These are phyloP conservation scores for Chenopodium quinoa DNA, from an alignment of 148 eudicot species.

Conservation along the genomic window DNA sequence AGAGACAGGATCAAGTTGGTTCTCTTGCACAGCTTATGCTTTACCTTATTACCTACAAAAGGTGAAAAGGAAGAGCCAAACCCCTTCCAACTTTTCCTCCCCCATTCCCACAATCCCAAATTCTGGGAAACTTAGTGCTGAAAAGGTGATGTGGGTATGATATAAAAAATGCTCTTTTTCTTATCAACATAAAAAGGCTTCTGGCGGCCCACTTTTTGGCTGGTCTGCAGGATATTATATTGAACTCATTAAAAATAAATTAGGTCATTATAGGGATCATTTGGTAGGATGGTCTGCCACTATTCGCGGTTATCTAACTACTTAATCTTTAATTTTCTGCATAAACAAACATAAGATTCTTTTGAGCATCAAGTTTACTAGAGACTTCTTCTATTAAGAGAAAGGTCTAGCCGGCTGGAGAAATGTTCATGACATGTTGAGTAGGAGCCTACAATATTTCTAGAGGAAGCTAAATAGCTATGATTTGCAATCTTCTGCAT, in stretches of 20 bases:
- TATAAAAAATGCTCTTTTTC: not conserved
- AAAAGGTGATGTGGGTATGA: constrained; percentile 14
- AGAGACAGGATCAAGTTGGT: not conserved
- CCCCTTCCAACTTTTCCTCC: not conserved
- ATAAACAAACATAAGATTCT: constrained; percentile 14
- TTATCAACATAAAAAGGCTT: not conserved
- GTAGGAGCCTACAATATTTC: not conserved
- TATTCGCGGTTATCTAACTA: constrained; percentile 11
- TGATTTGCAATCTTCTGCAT: not conserved
- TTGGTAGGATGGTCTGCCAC: constrained; percentile 26
- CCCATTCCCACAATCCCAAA: not conserved
- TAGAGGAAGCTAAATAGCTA: not conserved
- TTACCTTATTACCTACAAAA: not conserved
- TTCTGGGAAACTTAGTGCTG: constrained; percentile 1
- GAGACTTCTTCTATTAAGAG: constrained; percentile 11
- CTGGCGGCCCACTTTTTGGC: not conserved
- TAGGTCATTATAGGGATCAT: not conserved
- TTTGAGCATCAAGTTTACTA: not conserved
- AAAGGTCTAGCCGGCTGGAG: not conserved
- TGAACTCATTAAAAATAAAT: constrained; percentile 5
- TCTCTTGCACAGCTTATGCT: not conserved
- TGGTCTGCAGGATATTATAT: constrained; percentile 12
- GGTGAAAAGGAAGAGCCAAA: not conserved
- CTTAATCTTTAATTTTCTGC: not conserved
- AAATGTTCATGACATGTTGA: not conserved